These are phyloP conservation scores for Corynespora cassiicola DNA, from an alignment of 2,329 filamentous ascomycete genomes.

Conservation along the genomic window DNA sequence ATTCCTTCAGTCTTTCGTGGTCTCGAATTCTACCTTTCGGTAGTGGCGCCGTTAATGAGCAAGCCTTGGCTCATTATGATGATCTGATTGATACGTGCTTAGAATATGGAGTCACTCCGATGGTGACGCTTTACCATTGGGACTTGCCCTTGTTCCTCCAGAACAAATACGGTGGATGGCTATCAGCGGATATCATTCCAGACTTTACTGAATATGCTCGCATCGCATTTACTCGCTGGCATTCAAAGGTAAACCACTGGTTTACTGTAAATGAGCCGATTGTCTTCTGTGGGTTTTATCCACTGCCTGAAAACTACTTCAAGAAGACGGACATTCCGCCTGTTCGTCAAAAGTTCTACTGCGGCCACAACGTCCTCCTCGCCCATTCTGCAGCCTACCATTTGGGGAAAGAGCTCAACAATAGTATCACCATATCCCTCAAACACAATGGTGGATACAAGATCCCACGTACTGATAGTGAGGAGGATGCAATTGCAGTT, in stretches of 20 bases:
- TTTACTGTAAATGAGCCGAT: constrained; percentile 53
- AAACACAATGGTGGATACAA: constrained; percentile 48
- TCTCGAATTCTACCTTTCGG: constrained; percentile 58
- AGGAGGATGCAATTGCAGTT: constrained; percentile 39
- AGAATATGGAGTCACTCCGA: constrained; percentile 51
- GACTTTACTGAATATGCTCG: constrained; percentile 51
- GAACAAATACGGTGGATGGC: constrained; percentile 50
- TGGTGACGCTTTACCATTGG: constrained; percentile 54
- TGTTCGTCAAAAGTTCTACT: constrained; percentile 38
- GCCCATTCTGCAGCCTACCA: constrained; percentile 47
- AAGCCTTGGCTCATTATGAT: constrained; percentile 56
- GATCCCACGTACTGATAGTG: constrained; percentile 42
- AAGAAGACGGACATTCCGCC: constrained; percentile 41
- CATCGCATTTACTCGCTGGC: constrained; percentile 47
- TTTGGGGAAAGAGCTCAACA: constrained; percentile 52
- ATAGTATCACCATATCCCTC: constrained; percentile 41
- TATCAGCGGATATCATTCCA: constrained; percentile 30
- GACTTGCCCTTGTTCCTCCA: constrained; percentile 45
- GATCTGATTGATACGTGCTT: constrained; percentile 54
- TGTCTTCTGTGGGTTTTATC: constrained; percentile 38
- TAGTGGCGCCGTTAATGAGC: constrained; percentile 51
- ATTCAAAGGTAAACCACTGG: constrained; percentile 47
- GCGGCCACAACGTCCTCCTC: constrained; percentile 46
- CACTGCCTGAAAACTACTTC: constrained; percentile 45
- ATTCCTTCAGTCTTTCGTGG: constrained; percentile 57